Evolutionary conservation across 805 yeast genomes (phyloP).

Genomic region (Pichia insulana): DNA sequence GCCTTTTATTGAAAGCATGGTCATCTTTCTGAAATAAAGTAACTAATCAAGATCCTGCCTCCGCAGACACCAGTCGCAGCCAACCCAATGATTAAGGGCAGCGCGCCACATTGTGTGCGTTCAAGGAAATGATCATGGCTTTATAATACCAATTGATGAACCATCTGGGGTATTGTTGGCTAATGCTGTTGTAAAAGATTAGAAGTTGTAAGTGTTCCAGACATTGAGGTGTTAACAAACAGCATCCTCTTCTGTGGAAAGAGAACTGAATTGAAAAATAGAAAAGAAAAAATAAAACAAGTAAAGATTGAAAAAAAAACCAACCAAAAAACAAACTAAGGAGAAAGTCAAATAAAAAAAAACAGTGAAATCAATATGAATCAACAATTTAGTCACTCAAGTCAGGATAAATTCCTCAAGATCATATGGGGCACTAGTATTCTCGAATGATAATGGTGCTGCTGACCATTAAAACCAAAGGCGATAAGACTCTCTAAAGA

Average conservation of each 20-base stretch:
- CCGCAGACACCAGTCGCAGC: conserved; percentile 14
- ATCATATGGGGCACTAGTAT: conserved; percentile 22
- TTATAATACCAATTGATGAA: no score
- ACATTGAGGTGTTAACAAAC: neutral
- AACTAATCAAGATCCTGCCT: conserved; percentile 1
- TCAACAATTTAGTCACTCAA: neutral
- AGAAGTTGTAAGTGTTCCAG: neutral
- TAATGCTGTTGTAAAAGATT: no score
- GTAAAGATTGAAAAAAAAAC: neutral
- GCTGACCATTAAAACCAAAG: conserved; percentile 24
- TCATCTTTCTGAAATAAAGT: neutral
- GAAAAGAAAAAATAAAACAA: neutral
- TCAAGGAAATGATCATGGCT: neutral
- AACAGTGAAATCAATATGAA: neutral
- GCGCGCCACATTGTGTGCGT: conserved; percentile 13
- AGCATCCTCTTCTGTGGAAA: neutral
- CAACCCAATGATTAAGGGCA: neutral
- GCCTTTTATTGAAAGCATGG: no score
- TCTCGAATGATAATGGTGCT: conserved; percentile 32
- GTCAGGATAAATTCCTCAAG: conserved; percentile 24
- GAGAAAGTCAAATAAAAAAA: neutral
- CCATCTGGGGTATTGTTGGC: neutral
- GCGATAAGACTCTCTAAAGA: neutral
- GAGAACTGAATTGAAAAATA: neutral
- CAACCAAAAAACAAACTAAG: neutral